Evolutionary conservation across 495 filamentous ascomycete genomes (phyloP).

Genomic region (Aspergillus hancockii): DNA sequence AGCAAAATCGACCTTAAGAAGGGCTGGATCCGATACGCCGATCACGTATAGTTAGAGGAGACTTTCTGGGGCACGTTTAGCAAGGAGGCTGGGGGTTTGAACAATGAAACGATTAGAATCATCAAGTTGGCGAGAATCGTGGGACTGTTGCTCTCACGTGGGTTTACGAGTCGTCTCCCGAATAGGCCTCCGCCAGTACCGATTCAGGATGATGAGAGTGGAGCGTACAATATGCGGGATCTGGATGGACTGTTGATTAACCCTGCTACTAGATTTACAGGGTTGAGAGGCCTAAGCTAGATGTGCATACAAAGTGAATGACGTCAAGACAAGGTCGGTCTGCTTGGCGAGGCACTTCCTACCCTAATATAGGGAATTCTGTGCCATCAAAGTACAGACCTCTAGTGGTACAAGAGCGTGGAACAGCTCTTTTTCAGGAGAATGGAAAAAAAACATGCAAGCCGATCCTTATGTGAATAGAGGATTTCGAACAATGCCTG

Average conservation of each 20-base stretch:
- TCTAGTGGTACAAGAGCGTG: too few species aligned
- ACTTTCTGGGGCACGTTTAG: conserved; percentile 37
- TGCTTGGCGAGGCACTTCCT: too few species aligned
- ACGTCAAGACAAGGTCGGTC: too few species aligned
- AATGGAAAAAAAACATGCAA: too few species aligned
- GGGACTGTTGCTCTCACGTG: conserved; percentile 35
- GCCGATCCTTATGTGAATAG: too few species aligned
- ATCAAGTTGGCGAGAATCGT: conserved; percentile 40
- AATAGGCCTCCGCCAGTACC: conserved; percentile 35
- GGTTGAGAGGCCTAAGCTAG: conserved; percentile 15
- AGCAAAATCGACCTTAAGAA: conserved; percentile 36
- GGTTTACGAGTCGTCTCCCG: conserved; percentile 42
- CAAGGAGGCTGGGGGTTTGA: conserved; percentile 31
- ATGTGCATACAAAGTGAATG: too few species aligned
- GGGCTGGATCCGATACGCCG: conserved; percentile 38
- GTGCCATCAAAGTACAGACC: too few species aligned
- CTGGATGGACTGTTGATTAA: conserved; percentile 41
- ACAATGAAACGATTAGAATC: conserved; percentile 23
- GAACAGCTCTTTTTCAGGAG: too few species aligned
- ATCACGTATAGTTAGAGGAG: conserved; percentile 33
- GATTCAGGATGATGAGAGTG: conserved; percentile 38
- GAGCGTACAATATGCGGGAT: conserved; percentile 39
- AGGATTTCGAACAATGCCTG: too few species aligned
- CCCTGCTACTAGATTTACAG: conserved; percentile 33
- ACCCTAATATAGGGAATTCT: too few species aligned